phyloP scores from a whole-genome alignment of 768 basidiomycete species.

The Lepiota brunneoincarnata region DNA sequence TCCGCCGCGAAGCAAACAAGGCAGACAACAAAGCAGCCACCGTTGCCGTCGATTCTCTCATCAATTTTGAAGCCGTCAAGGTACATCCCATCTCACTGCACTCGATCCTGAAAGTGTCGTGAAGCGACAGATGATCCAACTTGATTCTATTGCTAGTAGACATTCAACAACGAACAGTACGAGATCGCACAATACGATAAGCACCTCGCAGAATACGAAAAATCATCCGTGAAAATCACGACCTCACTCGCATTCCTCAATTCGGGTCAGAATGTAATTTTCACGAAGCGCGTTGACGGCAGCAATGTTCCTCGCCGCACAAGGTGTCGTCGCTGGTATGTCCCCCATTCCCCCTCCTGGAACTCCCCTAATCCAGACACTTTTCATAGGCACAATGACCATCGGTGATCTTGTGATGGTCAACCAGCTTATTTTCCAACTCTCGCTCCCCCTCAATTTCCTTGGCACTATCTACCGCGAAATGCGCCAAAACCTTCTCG shows the following conservation, averaged over 20 bases:
- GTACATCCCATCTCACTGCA: constrained; percentile 36
- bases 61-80: constrained; percentile 99
- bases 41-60: constrained; percentile 89
- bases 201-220: constrained; percentile 83
- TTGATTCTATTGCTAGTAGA: constrained; percentile 41
- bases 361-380: neutral
- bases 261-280: constrained; percentile 96
- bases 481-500: constrained; percentile 90
- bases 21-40: constrained; percentile 97
- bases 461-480: constrained; percentile 97
- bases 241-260: constrained; percentile 92
- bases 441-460: constrained; percentile 96
- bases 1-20: constrained; percentile 91
- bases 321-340: constrained; percentile 88
- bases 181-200: constrained; percentile 92
- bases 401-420: constrained; percentile 99
- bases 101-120: too few species aligned
- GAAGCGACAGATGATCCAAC: constrained; percentile 6
- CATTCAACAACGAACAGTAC: constrained; percentile 95
- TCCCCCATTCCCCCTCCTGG: neutral
- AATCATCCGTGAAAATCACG: constrained; percentile 90
- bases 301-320: constrained; percentile 96
- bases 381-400: constrained; percentile 83
- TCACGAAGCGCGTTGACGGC: constrained; percentile 89
- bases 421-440: constrained; percentile 96